A percentile compares a stretch with the other conserved stretches of the same genome.
Evolutionary conservation across 495 filamentous ascomycete genomes (phyloP).

Genomic region (Penicillium nucicola): DNA sequence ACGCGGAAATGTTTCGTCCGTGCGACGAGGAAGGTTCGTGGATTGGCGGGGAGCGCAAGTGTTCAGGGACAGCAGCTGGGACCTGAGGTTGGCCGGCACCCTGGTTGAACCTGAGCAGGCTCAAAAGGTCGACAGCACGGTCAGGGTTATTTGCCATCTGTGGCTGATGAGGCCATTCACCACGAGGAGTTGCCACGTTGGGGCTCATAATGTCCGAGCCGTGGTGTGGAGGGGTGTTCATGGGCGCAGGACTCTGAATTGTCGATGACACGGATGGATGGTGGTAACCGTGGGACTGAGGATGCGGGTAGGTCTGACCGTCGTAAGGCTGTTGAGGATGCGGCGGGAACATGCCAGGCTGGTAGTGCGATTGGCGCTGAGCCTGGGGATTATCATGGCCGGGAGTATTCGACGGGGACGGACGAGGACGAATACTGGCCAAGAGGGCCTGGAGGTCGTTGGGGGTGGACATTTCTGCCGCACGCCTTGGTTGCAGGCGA

Average conservation of each 20-base stretch:
- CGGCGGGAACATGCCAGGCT: constrained; percentile 30
- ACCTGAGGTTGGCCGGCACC: constrained; percentile 33
- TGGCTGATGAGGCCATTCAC: constrained; percentile 28
- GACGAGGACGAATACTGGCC: constrained; percentile 44
- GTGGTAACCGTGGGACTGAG: constrained; percentile 38
- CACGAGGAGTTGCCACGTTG: constrained; percentile 39
- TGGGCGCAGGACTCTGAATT: constrained; percentile 42
- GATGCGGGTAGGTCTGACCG: constrained; percentile 35
- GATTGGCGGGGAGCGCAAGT: constrained; percentile 33
- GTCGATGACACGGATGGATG: constrained; percentile 47
- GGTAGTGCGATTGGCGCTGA: constrained; percentile 34
- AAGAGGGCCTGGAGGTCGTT: constrained; percentile 49
- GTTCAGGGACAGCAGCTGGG: constrained; percentile 25
- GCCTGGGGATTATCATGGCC: constrained; percentile 32
- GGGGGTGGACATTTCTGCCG: constrained; percentile 52
- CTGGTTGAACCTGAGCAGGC: constrained; percentile 81
- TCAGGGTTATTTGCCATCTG: constrained; percentile 42
- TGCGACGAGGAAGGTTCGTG: constrained; percentile 41
- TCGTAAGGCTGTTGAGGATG: constrained; percentile 37
- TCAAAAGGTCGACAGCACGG: constrained; percentile 71
- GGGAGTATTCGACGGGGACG: constrained; percentile 34
- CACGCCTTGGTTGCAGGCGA: constrained; percentile 30
- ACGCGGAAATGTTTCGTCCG: constrained; percentile 55
- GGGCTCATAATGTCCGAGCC: constrained; percentile 50
- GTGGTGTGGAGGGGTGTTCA: constrained; percentile 43